Evolutionary conservation across 2,329 filamentous ascomycete species (phyloP), one percentile per base, ranked within the genome.

Genomic region (Aphanoascus verrucosus): DNA sequence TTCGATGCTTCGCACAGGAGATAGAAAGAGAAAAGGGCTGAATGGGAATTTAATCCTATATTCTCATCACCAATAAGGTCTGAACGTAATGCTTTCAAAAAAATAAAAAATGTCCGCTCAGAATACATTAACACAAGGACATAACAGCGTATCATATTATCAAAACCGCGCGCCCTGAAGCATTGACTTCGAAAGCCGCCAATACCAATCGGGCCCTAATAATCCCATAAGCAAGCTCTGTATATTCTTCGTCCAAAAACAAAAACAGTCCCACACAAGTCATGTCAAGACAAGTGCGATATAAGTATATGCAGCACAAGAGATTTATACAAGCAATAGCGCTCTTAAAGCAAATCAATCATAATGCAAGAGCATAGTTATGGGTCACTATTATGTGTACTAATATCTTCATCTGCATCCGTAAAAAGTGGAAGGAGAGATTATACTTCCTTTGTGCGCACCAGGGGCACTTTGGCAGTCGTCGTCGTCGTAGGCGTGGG

Each of bases 371-470:
- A 48, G 40, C 14, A 17, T 31, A 44, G 5, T 7, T 42, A 8
- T 44, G 20, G n/a, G 23, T 28, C 23, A 28, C 23, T 28, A 28
- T 28, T 28, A 28, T 28, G 23, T 28, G 23, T 28, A 28, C 23
- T 28, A 28, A 7, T 28, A 28, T 28, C 23, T 28, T 28, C 23
- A 28, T 28, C 23, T 28, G 23, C 23, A 28, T 28, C 23, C 23
- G 23, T 28, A 4, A 28, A 28, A 28, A 28, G 7, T 28, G 7
- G 23, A n/a, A n/a, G n/a, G n/a, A n/a, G 23, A 7, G 7, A 28
- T 28, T 67, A 72, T 55, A 74, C 67, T 61, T 74, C 72, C 57
- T 68, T 69, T 9, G 69, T 73, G 54, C 70, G 64, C 51, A 73
- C 55, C 55, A 64, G 63, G 23, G 66, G 59, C 41, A 67, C 58